These are phyloP conservation scores for Raffaelea deltoideospora DNA, from an alignment of 2,329 filamentous ascomycete genomes.

Conservation along the genomic window DNA sequence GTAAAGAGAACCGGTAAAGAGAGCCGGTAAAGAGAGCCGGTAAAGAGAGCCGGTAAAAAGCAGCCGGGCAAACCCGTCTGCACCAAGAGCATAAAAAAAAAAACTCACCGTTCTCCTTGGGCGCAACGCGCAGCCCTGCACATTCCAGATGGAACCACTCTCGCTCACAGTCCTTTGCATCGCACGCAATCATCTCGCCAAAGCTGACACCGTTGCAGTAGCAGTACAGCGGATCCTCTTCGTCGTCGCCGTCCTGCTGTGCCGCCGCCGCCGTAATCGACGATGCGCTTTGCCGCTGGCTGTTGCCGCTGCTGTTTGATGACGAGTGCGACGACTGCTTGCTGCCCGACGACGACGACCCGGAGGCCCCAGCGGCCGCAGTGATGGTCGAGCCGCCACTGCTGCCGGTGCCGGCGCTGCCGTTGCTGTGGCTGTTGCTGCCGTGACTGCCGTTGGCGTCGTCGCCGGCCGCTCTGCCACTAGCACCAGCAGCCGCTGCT, in stretches of 20 bases:
- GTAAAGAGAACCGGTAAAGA: neutral
- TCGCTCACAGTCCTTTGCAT: conserved; percentile 54
- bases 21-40: no score
- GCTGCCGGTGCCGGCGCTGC: neutral
- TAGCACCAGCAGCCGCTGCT: no score
- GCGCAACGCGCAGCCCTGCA: conserved; percentile 63
- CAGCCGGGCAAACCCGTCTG: no score
- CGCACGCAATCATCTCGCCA: conserved; percentile 73
- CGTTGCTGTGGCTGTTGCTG: neutral
- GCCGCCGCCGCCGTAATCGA: conserved; percentile 17
- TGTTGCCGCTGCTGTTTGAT: conserved; percentile 4
- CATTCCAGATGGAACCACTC: conserved; percentile 81
- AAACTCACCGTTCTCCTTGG: conserved; percentile 56
- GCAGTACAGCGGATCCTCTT: conserved; percentile 61
- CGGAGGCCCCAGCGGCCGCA: no score
- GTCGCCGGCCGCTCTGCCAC: neutral
- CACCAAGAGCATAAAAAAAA: conserved; percentile 1
- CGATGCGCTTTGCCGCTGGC: conserved; percentile 1
- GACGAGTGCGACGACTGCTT: neutral
- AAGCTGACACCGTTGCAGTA: conserved; percentile 71
- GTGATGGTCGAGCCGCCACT: no score
- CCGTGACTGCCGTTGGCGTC: neutral
- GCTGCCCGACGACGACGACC: no score
- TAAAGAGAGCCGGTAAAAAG: no score
- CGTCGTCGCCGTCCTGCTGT: conserved; percentile 41